phyloP scores from a whole-genome alignment of 1,284 basidiomycete genomes.

The Leccinum subrobustum region DNA sequence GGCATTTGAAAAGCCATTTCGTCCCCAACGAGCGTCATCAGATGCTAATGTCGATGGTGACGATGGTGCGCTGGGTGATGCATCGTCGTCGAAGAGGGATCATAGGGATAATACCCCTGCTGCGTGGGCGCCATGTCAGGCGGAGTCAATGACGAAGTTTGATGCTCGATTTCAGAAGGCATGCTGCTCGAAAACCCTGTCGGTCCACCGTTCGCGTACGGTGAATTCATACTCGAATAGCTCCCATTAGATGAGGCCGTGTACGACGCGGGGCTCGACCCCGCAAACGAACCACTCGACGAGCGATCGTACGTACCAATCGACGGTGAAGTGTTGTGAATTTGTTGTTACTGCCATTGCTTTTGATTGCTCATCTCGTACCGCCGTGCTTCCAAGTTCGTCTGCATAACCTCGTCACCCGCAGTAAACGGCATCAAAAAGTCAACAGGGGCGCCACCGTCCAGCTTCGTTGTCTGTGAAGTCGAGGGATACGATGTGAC shows the following conservation, averaged over 20 bases:
- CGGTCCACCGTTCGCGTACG: slow-evolving; percentile 24
- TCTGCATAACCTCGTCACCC: slow-evolving; percentile 21
- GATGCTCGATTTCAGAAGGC: too few relatives aligned
- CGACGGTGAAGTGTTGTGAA: slow-evolving; percentile 7
- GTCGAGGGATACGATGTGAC: slow-evolving; percentile 11
- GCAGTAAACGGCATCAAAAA: slow-evolving; percentile 26
- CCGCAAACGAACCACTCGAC: slow-evolving; percentile 21
- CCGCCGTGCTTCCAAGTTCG: slow-evolving; percentile 20
- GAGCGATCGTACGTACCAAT: slow-evolving; percentile 23
- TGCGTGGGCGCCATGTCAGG: too few relatives aligned
- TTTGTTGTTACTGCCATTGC: slow-evolving; percentile 9
- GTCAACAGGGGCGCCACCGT: slow-evolving; percentile 18
- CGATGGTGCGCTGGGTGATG: background rate
- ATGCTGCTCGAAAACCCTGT: background rate
- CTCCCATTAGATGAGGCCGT: slow-evolving; percentile 23
- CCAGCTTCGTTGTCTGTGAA: slow-evolving; percentile 16
- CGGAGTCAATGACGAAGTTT: too few relatives aligned
- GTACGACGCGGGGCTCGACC: slow-evolving; percentile 29
- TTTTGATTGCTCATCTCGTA: slow-evolving; percentile 24
- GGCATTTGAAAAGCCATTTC: background rate
- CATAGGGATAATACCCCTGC: background rate
- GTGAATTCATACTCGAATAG: slow-evolving; percentile 29
- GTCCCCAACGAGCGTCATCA: background rate
- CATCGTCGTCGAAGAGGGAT: background rate
- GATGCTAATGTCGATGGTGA: background rate